Conservation (phyloP, 1,139 yeast species). For the Geotrichum restrictum region DNA sequence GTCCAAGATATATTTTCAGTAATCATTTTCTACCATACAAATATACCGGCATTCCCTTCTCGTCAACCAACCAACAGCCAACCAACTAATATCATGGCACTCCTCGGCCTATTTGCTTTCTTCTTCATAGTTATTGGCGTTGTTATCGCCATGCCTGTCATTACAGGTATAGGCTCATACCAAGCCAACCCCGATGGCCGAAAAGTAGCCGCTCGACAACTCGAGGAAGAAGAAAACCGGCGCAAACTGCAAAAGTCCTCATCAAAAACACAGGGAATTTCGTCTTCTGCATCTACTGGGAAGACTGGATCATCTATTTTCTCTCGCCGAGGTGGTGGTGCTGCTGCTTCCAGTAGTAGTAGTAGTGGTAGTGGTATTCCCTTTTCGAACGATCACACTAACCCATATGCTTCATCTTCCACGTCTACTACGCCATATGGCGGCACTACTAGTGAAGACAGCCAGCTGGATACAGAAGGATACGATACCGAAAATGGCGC, state of each 20-base stretch:
- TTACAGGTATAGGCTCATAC: slow-evolving; percentile 20
- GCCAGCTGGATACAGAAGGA: neutral
- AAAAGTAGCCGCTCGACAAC: slow-evolving; percentile 1
- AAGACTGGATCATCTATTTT: neutral
- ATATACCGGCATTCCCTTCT: too few species aligned
- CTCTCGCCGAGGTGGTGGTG: neutral
- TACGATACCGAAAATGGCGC: neutral
- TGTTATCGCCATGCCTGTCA: slow-evolving; percentile 18
- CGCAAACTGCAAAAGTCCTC: neutral
- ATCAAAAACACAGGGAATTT: neutral
- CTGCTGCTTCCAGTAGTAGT: neutral
- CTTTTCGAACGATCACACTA: neutral
- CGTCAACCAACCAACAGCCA: too few species aligned
- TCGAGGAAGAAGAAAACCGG: slow-evolving; percentile 6
- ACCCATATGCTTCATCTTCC: neutral
- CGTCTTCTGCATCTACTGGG: slow-evolving; percentile 7
- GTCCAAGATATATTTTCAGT: too few species aligned
- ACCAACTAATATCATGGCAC: slow-evolving; percentile 16
- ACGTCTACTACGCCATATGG: neutral
- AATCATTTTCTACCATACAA: too few species aligned
- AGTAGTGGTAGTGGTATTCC: neutral
- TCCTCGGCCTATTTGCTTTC: slow-evolving; percentile 11
- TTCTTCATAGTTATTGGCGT: slow-evolving; percentile 14
- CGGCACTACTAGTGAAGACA: neutral
- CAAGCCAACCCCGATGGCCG: slow-evolving; percentile 15